Conservation (phyloP, 176 grass and related monocot genomes). For the Oryza punctata region DNA sequence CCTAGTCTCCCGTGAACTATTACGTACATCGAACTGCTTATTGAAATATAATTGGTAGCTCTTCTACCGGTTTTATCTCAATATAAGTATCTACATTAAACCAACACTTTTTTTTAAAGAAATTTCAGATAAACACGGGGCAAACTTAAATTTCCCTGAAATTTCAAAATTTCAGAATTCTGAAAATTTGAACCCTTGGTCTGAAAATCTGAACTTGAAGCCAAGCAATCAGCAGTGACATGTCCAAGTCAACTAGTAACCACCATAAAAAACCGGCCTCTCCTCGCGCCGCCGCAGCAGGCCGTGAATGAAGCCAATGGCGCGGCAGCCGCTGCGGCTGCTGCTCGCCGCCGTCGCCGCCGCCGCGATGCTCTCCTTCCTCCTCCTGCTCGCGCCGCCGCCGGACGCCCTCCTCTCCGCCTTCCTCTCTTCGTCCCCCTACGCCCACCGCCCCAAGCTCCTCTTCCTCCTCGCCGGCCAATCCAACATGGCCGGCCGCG, state of each 20-base stretch:
- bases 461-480: slow-evolving; percentile 87
- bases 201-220: background rate
- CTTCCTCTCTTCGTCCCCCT: slow-evolving; percentile 35
- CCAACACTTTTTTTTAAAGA: too few species aligned
- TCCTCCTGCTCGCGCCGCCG: slow-evolving; percentile 31
- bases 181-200: background rate
- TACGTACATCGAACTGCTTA: too few species aligned
- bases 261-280: background rate
- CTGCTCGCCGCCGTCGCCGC: slow-evolving; percentile 30
- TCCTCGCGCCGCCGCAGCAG: too few species aligned
- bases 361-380: slow-evolving; percentile 40
- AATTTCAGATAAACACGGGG: too few species aligned
- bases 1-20: too few species aligned
- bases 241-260: slow-evolving; percentile 6
- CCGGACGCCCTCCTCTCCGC: background rate
- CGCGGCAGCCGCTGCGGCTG: slow-evolving; percentile 35
- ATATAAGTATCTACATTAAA: too few species aligned
- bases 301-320: slow-evolving; percentile 34
- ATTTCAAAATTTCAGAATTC: background rate
- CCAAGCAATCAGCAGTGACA: background rate
- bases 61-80: too few species aligned
- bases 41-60: too few species aligned
- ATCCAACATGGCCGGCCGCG: slow-evolving; percentile 97
- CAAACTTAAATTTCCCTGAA: background rate
- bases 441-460: slow-evolving; percentile 51